A percentile compares a stretch with the other conserved stretches of the same genome.
phyloP scores from a whole-genome alignment of 805 yeast genomes.

The Saccharomycopsis fodiens region DNA sequence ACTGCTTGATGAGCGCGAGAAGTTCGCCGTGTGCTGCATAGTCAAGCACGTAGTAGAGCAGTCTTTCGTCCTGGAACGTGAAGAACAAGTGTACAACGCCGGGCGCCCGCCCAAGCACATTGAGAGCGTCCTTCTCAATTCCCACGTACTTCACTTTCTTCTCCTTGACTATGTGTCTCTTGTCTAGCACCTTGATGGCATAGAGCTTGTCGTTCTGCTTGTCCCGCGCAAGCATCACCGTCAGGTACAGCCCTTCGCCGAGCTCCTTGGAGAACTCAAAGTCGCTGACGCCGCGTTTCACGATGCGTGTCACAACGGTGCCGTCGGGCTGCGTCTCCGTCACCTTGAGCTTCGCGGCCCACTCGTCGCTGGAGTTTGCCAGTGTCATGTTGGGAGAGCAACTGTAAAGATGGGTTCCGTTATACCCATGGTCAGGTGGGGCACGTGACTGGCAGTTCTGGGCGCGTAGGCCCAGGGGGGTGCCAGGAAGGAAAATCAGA shows the following conservation, averaged over 20 bases:
- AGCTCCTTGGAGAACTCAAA: slow-evolving; percentile 81
- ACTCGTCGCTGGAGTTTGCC: slow-evolving; percentile 7
- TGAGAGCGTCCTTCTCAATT: slow-evolving; percentile 73
- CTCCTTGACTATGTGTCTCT: slow-evolving; percentile 70
- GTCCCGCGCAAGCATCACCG: slow-evolving; percentile 83
- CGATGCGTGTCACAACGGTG: slow-evolving; percentile 4
- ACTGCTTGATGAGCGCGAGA: slow-evolving; percentile 55
- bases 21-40: slow-evolving; percentile 78
- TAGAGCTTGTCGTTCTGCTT: slow-evolving; percentile 65
- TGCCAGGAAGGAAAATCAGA: too few relatives aligned
- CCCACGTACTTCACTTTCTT: slow-evolving; percentile 81
- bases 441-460: too few relatives aligned
- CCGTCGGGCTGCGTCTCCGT: slow-evolving; percentile 12
- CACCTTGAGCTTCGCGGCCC: slow-evolving; percentile 20
- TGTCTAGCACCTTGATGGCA: slow-evolving; percentile 72
- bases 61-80: slow-evolving; percentile 72
- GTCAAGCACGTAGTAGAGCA: slow-evolving; percentile 67
- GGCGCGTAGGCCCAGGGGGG: too few relatives aligned
- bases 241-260: slow-evolving; percentile 96
- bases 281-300: slow-evolving; percentile 33
- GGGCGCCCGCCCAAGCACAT: slow-evolving; percentile 50
- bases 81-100: slow-evolving; percentile 66
- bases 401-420: too few relatives aligned
- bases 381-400: too few relatives aligned
- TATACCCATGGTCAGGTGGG: too few relatives aligned